These are phyloP conservation scores for Eruca vesicaria DNA, from an alignment of 441 rosid species.

Conservation along the genomic window DNA sequence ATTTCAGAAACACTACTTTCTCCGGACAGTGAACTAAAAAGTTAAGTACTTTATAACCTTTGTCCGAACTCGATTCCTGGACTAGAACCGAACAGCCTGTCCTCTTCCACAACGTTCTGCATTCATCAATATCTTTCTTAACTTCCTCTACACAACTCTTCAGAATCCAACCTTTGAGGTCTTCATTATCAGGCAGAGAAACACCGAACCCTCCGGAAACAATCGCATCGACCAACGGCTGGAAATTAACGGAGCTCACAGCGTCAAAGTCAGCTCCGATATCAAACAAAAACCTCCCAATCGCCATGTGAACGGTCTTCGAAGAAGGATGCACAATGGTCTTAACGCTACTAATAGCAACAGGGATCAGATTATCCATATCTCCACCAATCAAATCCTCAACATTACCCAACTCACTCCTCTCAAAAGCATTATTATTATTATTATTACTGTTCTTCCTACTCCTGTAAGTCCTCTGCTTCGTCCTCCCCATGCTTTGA, in stretches of 20 bases:
- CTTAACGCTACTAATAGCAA: slow-evolving; percentile 38
- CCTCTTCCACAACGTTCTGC: slow-evolving; percentile 51
- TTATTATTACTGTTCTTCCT: slow-evolving; percentile 46
- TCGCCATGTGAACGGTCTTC: slow-evolving; percentile 44
- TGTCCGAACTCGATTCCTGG: slow-evolving; percentile 52
- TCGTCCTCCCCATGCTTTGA: slow-evolving; percentile 40
- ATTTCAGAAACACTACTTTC: slow-evolving; percentile 69
- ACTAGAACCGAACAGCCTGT: slow-evolving; percentile 83
- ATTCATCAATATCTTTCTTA: slow-evolving; percentile 50
- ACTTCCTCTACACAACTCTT: slow-evolving; percentile 70
- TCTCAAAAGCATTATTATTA: slow-evolving; percentile 40
- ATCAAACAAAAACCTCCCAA: slow-evolving; percentile 77
- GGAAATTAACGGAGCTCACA: slow-evolving; percentile 68
- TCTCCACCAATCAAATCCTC: slow-evolving; percentile 28
- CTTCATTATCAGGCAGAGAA: slow-evolving; percentile 54
- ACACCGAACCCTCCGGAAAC: slow-evolving; percentile 51
- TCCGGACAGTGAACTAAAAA: slow-evolving; percentile 68
- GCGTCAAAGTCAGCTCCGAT: slow-evolving; percentile 78
- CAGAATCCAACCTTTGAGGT: slow-evolving; percentile 72
- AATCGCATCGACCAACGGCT: slow-evolving; percentile 62
- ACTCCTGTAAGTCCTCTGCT: slow-evolving; percentile 40
- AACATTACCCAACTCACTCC: slow-evolving; percentile 34
- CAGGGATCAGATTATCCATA: slow-evolving; percentile 39
- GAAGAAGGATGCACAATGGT: slow-evolving; percentile 28
- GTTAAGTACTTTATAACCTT: slow-evolving; percentile 51